Evolutionary conservation across 371 early-diverging fungal genomes (phyloP), one percentile per base, ranked within the genome.

Genomic region (Rhizopus arrhizus): DNA sequence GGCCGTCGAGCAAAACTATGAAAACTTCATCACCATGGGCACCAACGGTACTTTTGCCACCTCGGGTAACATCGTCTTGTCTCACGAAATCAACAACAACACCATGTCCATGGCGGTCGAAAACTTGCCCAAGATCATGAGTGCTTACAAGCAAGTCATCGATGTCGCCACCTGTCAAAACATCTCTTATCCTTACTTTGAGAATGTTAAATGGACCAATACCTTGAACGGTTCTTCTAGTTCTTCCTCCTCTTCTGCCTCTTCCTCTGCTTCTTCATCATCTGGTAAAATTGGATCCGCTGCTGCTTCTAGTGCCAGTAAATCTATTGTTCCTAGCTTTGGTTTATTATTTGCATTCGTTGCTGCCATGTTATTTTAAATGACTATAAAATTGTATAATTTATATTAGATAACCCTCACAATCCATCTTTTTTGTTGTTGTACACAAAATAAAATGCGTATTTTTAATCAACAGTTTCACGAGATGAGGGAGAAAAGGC

Each of bases 51-150:
- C 77, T 16, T 74, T 75, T 59, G 63, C 70, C 41, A 41, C 54
- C 33, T 43, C 45, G 46, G 77, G 74, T 63, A 78, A 70, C 62
- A 70, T 78, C 56, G 77, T 78, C 13, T 62, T 80, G 42, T 62
- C 73, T 51, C 83, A 83, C 66, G 80, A 83, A 72, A 72, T 83
- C 56, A 71, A 77, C 53, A 80, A 83, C 66, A 54, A 54, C 42
- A 80, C 80, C 29, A 80, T 83, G 77, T 42, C 56, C 3, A 45
- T 78, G 40, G 74, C 78, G 31, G 42, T 78, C 13, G 56, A 77
- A 12, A 66, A 78, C 54, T 64, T 76, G 46, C 70, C 74, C 47
- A 66, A 64, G 22, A 75, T 83, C 53, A 56, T 65, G 32, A 35
- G 49, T 15, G 70, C 75, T 16, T 74, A 75, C 62, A 75, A 69